Evolutionary conservation across 768 basidiomycete species (phyloP).

Genomic region (Podaxis sp.): DNA sequence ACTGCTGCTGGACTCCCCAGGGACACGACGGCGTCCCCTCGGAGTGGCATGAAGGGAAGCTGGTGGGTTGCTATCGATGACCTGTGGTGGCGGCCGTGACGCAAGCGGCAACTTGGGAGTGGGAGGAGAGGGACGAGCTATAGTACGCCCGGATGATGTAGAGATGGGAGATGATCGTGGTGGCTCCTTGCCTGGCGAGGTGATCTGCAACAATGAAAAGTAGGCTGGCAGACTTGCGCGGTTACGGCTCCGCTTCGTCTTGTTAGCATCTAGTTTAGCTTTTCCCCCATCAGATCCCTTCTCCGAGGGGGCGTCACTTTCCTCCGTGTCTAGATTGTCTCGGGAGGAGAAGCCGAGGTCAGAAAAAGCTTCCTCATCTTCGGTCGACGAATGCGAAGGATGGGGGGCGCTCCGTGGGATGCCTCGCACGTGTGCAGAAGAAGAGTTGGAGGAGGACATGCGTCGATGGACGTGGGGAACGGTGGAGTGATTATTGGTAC

Average conservation of each 20-base stretch:
- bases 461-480: constrained; percentile 54
- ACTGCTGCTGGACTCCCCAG: constrained; percentile 27
- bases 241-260: constrained; percentile 50
- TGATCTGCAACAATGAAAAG: constrained; percentile 66
- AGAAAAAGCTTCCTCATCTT: constrained; percentile 42
- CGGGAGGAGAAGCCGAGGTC: constrained; percentile 35
- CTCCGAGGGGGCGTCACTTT: constrained; percentile 23
- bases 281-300: constrained; percentile 20
- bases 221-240: constrained; percentile 73
- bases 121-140: constrained; percentile 51
- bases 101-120: constrained; percentile 48
- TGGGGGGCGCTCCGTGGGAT: constrained; percentile 40
- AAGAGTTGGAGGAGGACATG: constrained; percentile 39
- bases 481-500: constrained; percentile 63
- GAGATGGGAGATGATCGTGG: constrained; percentile 38
- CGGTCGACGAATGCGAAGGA: constrained; percentile 33
- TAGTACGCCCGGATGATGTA: constrained; percentile 43
- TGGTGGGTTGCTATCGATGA: constrained; percentile 18
- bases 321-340: constrained; percentile 30
- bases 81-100: constrained; percentile 19
- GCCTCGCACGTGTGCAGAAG: constrained; percentile 29
- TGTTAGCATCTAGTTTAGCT: constrained; percentile 25
- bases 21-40: constrained; percentile 47
- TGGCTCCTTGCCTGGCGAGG: constrained; percentile 27
- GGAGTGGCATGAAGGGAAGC: constrained; percentile 38